Base-by-base conservation (phyloP, 2,329 filamentous ascomycete species). In the Ascochyta viciae-villosae region DNA sequence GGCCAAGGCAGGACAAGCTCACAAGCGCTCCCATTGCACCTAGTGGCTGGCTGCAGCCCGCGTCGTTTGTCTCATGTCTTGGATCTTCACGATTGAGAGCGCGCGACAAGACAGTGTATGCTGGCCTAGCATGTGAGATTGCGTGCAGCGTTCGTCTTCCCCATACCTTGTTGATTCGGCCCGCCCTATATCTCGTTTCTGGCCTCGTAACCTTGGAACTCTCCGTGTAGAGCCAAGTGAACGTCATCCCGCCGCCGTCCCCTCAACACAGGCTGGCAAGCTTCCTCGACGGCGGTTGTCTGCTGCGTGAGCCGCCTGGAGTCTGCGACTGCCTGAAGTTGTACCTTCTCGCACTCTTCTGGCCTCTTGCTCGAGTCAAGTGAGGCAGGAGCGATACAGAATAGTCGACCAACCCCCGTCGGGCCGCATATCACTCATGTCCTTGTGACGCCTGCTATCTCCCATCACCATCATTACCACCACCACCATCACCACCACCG, bases 361-460 rank as follows among this genome's bases (percentile, higher is more conserved):
- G 26, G 24, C 13, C 26, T 33, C 23, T 23, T 47, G 35, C 13
- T 35, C 4, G 48, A 26, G 31, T 57, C 46, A 16, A 40, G 43
- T 27, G 44, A 49, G 57, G 54, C 57, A 47, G 29, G 42, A 33
- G 15, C 38, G 42, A 40, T 19, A 19, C 19, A 19, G 19, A 19
- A 19, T 37, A 44, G 47, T 35, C 57, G 51, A 44, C 50, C 55
- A 52, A 55, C 54, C 52, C 52, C 50, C 58, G 56, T 61, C 54
- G 43, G 58, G 60, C 53, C 60, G 60, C 61, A 66, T 65, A 34
- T 38, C 67, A 71, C 50, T 65, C 60, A 74, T 75, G 73, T 70
- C 71, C 73, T 73, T 75, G 73, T 76, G 73, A 76, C 71, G 66
- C 67, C 49, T 57, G 62, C 58, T 60, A 72, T 73, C 70, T 62